Evolutionary conservation across 345 rosid genomes (phyloP).

Genomic region (Corymbia maculata): DNA sequence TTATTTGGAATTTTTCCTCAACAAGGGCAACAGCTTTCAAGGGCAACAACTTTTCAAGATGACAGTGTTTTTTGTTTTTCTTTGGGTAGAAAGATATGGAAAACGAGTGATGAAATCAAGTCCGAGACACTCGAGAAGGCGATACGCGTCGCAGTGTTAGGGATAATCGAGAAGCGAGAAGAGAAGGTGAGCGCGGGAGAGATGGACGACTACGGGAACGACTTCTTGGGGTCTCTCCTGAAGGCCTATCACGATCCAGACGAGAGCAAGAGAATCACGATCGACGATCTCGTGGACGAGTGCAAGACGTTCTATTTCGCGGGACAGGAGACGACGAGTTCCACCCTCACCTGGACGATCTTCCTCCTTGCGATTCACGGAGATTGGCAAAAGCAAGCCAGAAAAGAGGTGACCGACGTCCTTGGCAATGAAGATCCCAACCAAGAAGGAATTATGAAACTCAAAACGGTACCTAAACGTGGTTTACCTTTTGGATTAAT

Average conservation of each 20-base stretch:
- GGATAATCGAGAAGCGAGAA: conserved; percentile 9
- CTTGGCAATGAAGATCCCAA: conserved; percentile 14
- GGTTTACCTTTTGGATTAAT: background rate
- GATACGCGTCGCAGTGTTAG: background rate
- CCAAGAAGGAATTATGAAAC: background rate
- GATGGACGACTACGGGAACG: conserved; percentile 3
- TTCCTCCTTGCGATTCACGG: conserved; percentile 21
- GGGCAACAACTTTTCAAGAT: background rate
- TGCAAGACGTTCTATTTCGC: conserved; percentile 24
- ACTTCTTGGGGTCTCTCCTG: conserved; percentile 17
- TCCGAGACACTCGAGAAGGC: background rate
- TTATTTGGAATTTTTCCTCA: too few species aligned
- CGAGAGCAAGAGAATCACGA: conserved; percentile 1
- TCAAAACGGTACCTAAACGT: background rate
- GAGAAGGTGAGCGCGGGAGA: background rate
- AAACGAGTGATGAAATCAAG: conserved; percentile 10
- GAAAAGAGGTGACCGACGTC: conserved; percentile 11
- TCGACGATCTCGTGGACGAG: conserved; percentile 21
- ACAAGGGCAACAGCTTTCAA: background rate
- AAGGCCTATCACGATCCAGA: conserved; percentile 4
- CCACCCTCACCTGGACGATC: conserved; percentile 21
- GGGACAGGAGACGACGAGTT: conserved; percentile 22
- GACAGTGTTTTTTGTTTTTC: background rate
- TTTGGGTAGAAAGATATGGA: conserved; percentile 8
- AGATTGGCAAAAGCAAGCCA: conserved; percentile 34